These are phyloP conservation scores for Pichia nanzhaoensis DNA, from an alignment of 805 yeast species.

Conservation along the genomic window DNA sequence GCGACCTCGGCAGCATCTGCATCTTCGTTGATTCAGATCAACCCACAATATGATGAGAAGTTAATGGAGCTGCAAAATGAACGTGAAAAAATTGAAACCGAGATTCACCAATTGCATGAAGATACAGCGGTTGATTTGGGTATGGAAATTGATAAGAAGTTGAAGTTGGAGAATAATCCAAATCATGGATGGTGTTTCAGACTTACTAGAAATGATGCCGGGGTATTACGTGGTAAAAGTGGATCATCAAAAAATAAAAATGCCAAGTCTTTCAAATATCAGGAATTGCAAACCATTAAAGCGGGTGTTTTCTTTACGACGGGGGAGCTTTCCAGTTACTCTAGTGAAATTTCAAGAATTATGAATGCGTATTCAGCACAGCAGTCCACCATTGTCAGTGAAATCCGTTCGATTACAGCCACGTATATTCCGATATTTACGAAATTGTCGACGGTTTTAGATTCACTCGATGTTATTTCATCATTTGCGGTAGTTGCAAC, in stretches of 20 bases:
- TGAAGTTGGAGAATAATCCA: conserved; percentile 82
- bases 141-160: conserved; percentile 79
- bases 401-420: conserved; percentile 71
- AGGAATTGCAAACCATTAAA: conserved; percentile 84
- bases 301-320: conserved; percentile 95
- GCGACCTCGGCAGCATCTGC: conserved; percentile 45
- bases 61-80: conserved; percentile 53
- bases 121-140: conserved; percentile 66
- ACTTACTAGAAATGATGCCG: conserved; percentile 83
- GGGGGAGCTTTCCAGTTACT: conserved; percentile 48
- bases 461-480: conserved; percentile 75
- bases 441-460: conserved; percentile 54
- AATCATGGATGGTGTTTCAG: conserved; percentile 94
- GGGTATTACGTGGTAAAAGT: conserved; percentile 52
- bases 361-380: conserved; percentile 64
- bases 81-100: conserved; percentile 46
- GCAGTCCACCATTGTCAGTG: conserved; percentile 73
- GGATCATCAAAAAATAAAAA: conserved; percentile 7
- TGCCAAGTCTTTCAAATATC: conserved; percentile 41
- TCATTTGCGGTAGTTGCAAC: conserved; percentile 82
- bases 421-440: conserved; percentile 79
- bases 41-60: conserved; percentile 83
- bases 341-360: conserved; percentile 50
- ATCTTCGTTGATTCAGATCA: conserved; percentile 51
- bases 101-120: conserved; percentile 55